These are phyloP conservation scores for Hypomyces perniciosus DNA, from an alignment of 2,329 filamentous ascomycete species.

Conservation along the genomic window DNA sequence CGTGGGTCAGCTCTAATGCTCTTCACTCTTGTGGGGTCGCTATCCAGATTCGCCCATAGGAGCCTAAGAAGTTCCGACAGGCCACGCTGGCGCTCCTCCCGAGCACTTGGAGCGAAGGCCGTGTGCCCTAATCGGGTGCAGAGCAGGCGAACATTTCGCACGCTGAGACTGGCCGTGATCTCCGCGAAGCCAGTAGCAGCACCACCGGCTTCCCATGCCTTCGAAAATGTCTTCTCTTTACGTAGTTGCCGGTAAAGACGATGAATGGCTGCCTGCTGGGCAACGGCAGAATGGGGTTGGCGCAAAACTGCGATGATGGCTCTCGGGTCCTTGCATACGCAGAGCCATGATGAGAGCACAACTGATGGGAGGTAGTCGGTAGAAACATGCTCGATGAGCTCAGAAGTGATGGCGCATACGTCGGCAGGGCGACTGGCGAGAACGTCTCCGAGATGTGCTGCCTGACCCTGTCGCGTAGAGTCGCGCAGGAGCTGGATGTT, in stretches of 20 bases:
- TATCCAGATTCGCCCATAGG: not conserved
- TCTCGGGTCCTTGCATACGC: not conserved
- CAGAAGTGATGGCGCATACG: not conserved
- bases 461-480: slow-evolving; percentile 1
- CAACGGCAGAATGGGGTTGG: not conserved
- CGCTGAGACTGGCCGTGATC: slow-evolving; percentile 3
- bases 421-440: not conserved
- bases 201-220: slow-evolving; percentile 1
- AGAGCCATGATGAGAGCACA: slow-evolving; percentile 1
- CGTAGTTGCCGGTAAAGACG: slow-evolving; percentile 2
- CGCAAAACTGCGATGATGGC: not conserved
- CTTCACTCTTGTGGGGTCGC: too few relatives aligned
- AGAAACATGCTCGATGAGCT: slow-evolving; percentile 3
- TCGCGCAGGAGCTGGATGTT: not conserved
- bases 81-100: not conserved
- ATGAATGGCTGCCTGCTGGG: not conserved
- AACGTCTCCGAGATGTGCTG: not conserved
- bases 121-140: not conserved
- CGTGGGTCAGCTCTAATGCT: not conserved
- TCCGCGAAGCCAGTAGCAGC: slow-evolving; percentile 1
- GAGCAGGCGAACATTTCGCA: not conserved
- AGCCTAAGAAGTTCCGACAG: slow-evolving; percentile 4
- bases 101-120: not conserved
- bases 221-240: slow-evolving; percentile 3
- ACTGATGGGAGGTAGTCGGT: slow-evolving; percentile 1